Percentiles rank a stretch among this genome's conserved stretches.
These are phyloP conservation scores for Tolypocladium album DNA, from an alignment of 2,329 filamentous ascomycete genomes.

Conservation along the genomic window DNA sequence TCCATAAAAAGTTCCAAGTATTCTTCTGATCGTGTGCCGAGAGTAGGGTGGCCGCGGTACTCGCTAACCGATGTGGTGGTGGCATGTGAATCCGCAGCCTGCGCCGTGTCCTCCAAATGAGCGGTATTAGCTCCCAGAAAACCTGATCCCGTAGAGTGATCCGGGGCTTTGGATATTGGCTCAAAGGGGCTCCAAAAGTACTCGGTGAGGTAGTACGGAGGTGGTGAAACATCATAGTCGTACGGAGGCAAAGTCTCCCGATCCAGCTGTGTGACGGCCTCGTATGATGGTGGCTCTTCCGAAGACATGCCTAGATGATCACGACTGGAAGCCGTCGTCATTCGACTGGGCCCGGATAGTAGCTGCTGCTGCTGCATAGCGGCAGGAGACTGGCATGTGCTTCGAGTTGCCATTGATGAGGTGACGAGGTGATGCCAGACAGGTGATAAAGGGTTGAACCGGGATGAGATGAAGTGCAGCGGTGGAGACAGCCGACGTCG, in stretches of 20 bases:
- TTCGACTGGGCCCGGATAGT: neutral
- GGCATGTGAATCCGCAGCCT: neutral
- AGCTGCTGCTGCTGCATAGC: neutral
- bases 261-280: neutral
- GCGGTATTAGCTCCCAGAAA: neutral
- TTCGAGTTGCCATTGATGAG: neutral
- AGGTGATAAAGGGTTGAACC: neutral
- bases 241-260: neutral
- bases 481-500: too few relatives aligned
- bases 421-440: too few relatives aligned
- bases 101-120: neutral
- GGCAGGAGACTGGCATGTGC: neutral
- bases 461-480: neutral
- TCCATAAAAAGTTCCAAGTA: neutral
- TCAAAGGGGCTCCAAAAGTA: neutral
- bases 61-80: neutral
- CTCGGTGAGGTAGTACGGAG: neutral
- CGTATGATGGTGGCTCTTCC: neutral
- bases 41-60: neutral
- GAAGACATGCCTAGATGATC: neutral
- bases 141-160: neutral
- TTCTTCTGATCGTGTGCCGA: neutral
- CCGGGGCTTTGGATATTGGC: neutral
- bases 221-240: neutral
- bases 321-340: neutral